Conservation (phyloP, 2,329 filamentous ascomycete species). For the Aspergillus fumigatiaffinis region DNA sequence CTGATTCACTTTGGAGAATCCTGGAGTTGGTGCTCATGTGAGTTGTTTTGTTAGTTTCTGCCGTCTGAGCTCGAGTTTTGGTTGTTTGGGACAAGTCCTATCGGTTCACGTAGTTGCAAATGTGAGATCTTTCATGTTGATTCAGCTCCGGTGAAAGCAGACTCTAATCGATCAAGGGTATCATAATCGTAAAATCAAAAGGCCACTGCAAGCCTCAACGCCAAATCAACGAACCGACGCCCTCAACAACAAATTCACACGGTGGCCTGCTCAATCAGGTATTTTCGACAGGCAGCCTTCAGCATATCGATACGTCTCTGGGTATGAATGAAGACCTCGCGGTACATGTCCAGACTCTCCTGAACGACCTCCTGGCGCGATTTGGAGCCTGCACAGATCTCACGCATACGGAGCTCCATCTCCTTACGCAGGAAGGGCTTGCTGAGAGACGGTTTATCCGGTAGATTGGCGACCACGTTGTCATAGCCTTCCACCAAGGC, state of each 20-base stretch:
- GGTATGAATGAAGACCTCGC: constrained; percentile 78
- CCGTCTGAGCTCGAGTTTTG: background rate
- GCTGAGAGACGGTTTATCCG: constrained; percentile 63
- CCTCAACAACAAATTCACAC: constrained; percentile 8
- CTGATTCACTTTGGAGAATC: background rate
- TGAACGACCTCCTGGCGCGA: constrained; percentile 71
- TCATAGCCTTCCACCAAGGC: constrained; percentile 94
- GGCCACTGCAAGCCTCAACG: background rate
- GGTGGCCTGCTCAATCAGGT: constrained; percentile 43
- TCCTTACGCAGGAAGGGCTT: constrained; percentile 97
- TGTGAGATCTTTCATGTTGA: background rate
- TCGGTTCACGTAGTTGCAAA: background rate
- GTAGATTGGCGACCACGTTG: constrained; percentile 81
- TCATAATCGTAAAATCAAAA: background rate
- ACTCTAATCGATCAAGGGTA: constrained; percentile 1
- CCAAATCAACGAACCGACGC: background rate
- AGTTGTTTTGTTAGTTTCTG: background rate
- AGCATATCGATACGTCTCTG: constrained; percentile 66
- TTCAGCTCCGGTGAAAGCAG: background rate
- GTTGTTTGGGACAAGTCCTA: background rate
- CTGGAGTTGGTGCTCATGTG: background rate
- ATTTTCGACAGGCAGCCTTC: constrained; percentile 56
- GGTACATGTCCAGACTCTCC: constrained; percentile 82
- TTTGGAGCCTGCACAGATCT: constrained; percentile 83
- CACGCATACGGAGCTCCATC: constrained; percentile 96